Conservation (phyloP, 257 asterid genomes). For the Gentiana straminea region DNA sequence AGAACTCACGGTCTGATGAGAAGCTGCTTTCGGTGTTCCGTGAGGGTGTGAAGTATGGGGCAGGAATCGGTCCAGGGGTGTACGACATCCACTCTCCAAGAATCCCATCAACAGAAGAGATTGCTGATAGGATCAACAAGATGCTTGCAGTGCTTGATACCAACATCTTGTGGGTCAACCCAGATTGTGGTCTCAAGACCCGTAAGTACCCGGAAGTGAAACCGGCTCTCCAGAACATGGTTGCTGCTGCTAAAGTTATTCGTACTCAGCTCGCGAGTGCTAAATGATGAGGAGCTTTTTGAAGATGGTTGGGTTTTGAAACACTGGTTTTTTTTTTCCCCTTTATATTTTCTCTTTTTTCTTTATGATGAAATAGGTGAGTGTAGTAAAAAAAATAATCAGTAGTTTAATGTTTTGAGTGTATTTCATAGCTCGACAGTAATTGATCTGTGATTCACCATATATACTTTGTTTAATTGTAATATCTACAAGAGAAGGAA, state of each 20-base stretch:
- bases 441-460: no score
- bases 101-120: conserved; percentile 82
- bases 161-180: conserved; percentile 97
- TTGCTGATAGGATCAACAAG: conserved; percentile 81
- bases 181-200: conserved; percentile 96
- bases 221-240: conserved; percentile 84
- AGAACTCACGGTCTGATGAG: conserved; percentile 97
- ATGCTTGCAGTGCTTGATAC: conserved; percentile 97
- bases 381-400: no score
- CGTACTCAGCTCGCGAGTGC: conserved; percentile 66
- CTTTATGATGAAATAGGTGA: no score
- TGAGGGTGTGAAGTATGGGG: conserved; percentile 90
- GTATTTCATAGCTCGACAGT: no score
- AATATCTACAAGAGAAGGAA: no score
- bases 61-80: conserved; percentile 96
- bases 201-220: conserved; percentile 83
- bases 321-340: not conserved
- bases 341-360: not conserved
- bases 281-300: conserved; percentile 19
- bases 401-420: no score
- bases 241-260: conserved; percentile 74
- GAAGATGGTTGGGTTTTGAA: not conserved
- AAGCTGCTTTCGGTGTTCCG: conserved; percentile 96
- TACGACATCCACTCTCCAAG: conserved; percentile 97
- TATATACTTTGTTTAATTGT: no score